Conservation (phyloP, 176 grass and related monocot genomes). For the Tillandsia fasciculata region DNA sequence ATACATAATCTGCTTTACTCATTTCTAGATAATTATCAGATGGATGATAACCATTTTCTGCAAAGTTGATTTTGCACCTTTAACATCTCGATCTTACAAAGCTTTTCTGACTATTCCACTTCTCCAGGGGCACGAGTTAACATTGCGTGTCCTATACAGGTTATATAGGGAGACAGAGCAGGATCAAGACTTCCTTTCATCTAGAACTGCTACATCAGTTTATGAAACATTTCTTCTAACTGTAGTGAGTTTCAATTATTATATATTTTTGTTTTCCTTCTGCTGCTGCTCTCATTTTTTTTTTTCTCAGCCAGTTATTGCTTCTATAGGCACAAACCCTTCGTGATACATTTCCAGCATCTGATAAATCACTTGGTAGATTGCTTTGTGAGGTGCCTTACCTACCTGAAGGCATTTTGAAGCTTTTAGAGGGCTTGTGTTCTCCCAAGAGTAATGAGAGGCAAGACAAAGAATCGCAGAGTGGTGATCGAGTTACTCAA, state of each 20-base stretch:
- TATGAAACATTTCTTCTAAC: constrained; percentile 87
- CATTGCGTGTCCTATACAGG: constrained; percentile 83
- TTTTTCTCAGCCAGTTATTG: constrained; percentile 1
- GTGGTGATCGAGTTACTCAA: constrained; percentile 85
- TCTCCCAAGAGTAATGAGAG: constrained; percentile 71
- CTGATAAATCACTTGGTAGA: constrained; percentile 84
- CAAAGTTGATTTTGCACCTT: too few species aligned
- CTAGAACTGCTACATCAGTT: constrained; percentile 95
- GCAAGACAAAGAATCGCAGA: constrained; percentile 61
- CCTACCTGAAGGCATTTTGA: constrained; percentile 66
- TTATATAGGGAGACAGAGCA: constrained; percentile 85
- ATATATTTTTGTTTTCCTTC: constrained; percentile 4
- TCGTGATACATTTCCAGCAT: constrained; percentile 78
- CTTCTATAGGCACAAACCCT: constrained; percentile 55
- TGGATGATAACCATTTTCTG: too few species aligned
- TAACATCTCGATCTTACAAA: not conserved
- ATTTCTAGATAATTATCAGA: too few species aligned
- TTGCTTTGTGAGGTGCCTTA: constrained; percentile 88
- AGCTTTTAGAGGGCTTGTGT: constrained; percentile 76
- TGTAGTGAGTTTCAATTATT: constrained; percentile 35
- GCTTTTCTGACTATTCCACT: constrained; percentile 36
- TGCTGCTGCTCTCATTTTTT: not conserved
- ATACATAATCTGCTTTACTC: too few species aligned
- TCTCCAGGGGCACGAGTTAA: constrained; percentile 92
- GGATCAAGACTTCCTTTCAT: constrained; percentile 93